Conservation (phyloP, 2,329 filamentous ascomycete genomes). For the Nemania sp. region DNA sequence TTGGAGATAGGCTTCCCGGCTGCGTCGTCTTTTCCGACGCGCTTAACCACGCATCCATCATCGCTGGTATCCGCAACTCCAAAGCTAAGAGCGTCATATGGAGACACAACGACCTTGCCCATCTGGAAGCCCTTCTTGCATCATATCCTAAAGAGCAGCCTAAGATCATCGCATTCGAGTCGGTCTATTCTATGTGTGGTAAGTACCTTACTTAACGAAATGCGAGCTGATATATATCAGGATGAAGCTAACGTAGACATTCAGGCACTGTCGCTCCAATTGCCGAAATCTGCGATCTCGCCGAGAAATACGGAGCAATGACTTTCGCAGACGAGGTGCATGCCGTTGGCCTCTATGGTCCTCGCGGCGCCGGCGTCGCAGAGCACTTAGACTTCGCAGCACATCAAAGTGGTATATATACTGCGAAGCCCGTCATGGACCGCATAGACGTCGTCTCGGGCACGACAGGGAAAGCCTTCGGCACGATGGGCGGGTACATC, state of each 20-base stretch:
- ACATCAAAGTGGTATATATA: slow-evolving; percentile 60
- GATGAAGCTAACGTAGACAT: neutral
- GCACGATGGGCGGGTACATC: slow-evolving; percentile 96
- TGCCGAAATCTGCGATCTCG: slow-evolving; percentile 89
- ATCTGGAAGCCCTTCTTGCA: slow-evolving; percentile 89
- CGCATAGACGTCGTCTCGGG: slow-evolving; percentile 96
- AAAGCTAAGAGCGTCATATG: slow-evolving; percentile 97
- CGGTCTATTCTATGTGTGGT: slow-evolving; percentile 97
- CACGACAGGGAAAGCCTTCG: slow-evolving; percentile 95
- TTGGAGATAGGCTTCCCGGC: slow-evolving; percentile 91
- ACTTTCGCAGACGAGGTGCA: slow-evolving; percentile 99
- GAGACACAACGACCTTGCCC: slow-evolving; percentile 92
- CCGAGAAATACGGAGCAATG: slow-evolving; percentile 94
- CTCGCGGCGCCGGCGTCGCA: slow-evolving; percentile 90
- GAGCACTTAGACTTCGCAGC: slow-evolving; percentile 95
- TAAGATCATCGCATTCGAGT: slow-evolving; percentile 98
- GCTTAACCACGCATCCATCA: slow-evolving; percentile 98
- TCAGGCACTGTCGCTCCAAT: slow-evolving; percentile 85
- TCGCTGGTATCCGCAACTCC: slow-evolving; percentile 96
- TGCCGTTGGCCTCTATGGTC: slow-evolving; percentile 98
- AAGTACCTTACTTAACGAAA: too few relatives aligned
- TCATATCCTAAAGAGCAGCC: slow-evolving; percentile 81
- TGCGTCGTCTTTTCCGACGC: slow-evolving; percentile 98
- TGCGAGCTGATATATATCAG: neutral
- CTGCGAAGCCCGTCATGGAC: slow-evolving; percentile 87